Evolutionary conservation across 805 yeast genomes (phyloP).

Genomic region (Ogataea paraovalis): DNA sequence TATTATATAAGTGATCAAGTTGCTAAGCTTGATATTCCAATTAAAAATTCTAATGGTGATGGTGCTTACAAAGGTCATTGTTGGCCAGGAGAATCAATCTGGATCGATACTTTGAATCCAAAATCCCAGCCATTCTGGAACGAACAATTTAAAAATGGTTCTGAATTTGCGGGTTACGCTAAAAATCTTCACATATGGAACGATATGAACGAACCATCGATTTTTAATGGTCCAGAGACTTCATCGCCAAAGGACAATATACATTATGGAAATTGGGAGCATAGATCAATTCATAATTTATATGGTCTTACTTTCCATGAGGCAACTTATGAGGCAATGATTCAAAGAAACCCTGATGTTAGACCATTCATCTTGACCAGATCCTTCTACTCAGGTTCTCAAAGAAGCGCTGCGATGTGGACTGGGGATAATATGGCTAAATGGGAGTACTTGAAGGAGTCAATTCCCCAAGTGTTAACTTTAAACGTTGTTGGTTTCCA

Average conservation of each 20-base stretch:
- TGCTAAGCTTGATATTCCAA: conserved; percentile 40
- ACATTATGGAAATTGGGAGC: conserved; percentile 81
- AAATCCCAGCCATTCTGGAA: conserved; percentile 57
- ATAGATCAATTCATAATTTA: conserved; percentile 84
- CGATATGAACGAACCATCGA: conserved; percentile 97
- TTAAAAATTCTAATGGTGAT: conserved; percentile 38
- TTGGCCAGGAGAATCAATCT: conserved; percentile 96
- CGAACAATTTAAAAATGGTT: conserved; percentile 43
- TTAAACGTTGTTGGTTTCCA: conserved; percentile 83
- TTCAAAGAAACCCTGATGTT: conserved; percentile 43
- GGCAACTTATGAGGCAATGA: conserved; percentile 67
- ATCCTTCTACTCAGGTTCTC: conserved; percentile 87
- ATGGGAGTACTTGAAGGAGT: conserved; percentile 80
- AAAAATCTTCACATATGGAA: conserved; percentile 86
- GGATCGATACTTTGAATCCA: conserved; percentile 86
- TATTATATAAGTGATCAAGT: conserved; percentile 62
- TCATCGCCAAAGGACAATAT: conserved; percentile 77
- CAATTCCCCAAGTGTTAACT: conserved; percentile 85
- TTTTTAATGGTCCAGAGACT: conserved; percentile 93
- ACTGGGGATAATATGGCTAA: conserved; percentile 94
- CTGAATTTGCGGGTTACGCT: conserved; percentile 43
- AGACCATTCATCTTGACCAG: conserved; percentile 90
- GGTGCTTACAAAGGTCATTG: conserved; percentile 75
- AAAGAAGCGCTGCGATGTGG: conserved; percentile 91
- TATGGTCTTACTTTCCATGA: conserved; percentile 80